Percentiles rank a stretch among this genome's conserved stretches.
These are phyloP conservation scores for Ziziphus jujuba DNA, from an alignment of 306 rosid genomes.

Conservation along the genomic window DNA sequence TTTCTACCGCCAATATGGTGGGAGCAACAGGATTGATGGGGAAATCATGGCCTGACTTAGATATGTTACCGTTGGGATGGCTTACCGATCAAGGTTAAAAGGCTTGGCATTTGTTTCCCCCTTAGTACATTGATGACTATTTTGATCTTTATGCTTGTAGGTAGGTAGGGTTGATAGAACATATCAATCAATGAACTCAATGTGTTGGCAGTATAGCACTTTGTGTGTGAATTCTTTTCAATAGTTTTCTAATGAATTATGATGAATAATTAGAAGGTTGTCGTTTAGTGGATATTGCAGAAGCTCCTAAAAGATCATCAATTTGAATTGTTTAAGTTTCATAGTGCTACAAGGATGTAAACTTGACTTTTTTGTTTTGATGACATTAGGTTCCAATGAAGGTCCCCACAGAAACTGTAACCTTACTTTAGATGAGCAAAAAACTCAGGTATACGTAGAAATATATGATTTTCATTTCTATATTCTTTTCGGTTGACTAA, in stretches of 20 bases:
- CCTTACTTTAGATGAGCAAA: slow-evolving; percentile 64
- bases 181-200: not conserved
- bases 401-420: slow-evolving; percentile 73
- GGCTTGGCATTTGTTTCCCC: slow-evolving; percentile 14
- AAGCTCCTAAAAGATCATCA: slow-evolving; percentile 1
- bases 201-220: no score
- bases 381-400: slow-evolving; percentile 58
- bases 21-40: slow-evolving; percentile 77
- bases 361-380: slow-evolving; percentile 7
- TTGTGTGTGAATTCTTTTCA: not conserved
- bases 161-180: not conserved
- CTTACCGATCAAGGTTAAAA: slow-evolving; percentile 71
- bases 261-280: not conserved
- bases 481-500: slow-evolving; percentile 3
- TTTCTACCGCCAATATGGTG: slow-evolving; percentile 67
- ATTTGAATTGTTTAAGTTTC: slow-evolving; percentile 25
- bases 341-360: slow-evolving; percentile 19
- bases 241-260: not conserved
- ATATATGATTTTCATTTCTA: slow-evolving; percentile 16
- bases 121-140: slow-evolving; percentile 12
- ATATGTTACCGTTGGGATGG: slow-evolving; percentile 98
- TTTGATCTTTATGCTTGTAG: slow-evolving; percentile 9
- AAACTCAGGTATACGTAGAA: slow-evolving; percentile 64
- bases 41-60: slow-evolving; percentile 98
- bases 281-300: not conserved